Evolutionary conservation across 2,329 filamentous ascomycete species (phyloP), one percentile per base, ranked within the genome.

Genomic region (Pseudogymnoascus pannorum): DNA sequence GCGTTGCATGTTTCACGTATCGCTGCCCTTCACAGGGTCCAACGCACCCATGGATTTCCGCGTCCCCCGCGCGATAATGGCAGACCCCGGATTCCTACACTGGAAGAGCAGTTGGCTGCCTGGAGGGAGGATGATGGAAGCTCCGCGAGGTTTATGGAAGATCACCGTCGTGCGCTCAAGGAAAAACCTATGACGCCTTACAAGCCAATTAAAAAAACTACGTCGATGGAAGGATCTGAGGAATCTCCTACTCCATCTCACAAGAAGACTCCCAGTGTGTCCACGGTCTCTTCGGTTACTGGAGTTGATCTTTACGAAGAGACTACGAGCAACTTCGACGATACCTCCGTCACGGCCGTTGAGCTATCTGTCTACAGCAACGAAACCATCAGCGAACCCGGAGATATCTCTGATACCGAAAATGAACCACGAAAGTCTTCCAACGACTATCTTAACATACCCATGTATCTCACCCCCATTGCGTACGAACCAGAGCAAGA

Each of bases 91-190:
- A 18, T 54, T 5, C 48, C 48, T 6, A 54, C 48, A 14, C 16
- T 54, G 48, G 48, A 31, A 3, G n/a, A 54, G 16, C 48, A 54
- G 48, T 20, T 54, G 48, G 48, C 48, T 31, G 48, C 26, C 48
- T 54, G 48, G 48, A 54, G 31, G 26, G 11, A 12, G 26, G 48
- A 54, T 7, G 9, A 54, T 31, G 16, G 48, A 54, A 31, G 16
- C 9, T 54, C 48, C n/a, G n/a, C 5, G 48, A 31, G 7, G 48
- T 54, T 54, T 54, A 54, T 54, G 48, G 48, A 54, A 54, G 48
- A 31, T 18, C n/a, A 54, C 11, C 48, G 48, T 54, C 48, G 48
- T 1, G 12, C 12, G 5, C n/a, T 54, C 48, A 54, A 31, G 48
- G 48, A 29, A 4, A 31, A 54, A 2, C 48, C 48, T 31, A 6